Base-by-base conservation (phyloP, 1,284 basidiomycete genomes). In the Rhodotorula sp. region DNA sequence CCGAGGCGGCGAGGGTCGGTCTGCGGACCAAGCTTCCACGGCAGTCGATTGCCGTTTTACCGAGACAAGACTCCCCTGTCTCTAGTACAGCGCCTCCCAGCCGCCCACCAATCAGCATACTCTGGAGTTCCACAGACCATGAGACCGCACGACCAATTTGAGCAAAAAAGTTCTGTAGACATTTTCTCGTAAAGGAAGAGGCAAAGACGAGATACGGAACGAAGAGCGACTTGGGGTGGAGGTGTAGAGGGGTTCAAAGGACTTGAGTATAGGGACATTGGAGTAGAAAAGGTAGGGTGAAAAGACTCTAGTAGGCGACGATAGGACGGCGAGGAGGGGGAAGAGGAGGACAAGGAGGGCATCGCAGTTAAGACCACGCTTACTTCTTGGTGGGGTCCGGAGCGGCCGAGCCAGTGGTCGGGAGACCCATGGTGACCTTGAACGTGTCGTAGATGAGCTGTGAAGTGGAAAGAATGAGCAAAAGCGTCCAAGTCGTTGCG, bases 391-490 rank as follows among this genome's bases (percentile, higher is more conserved):
- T 51, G 18, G 65, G 65, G 30, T 48, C 60, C 17, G 64, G 44
- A 7, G 64, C 29, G 33, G 75, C 67, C 42, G 72, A 62, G 48
- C 76, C 76, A 44, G 75, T 77, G 56, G 76, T 75, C 26, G 75
- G 76, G 54, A 76, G 74, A 58, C 74, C 74, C 54, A 73, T 63
- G 42, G 67, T 66, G 54, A 68, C 72, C 70, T 77, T 77, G 71
- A 75, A 75, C 24, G 72, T 71, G 68, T 77, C 78, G 74, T 79
- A 79, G 60, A 78, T 77, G 69, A 66, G 59, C 64, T 64, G 54
- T 15, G 42, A 18, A 8, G 29, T 6, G 30, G 14, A 7, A 18
- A 15, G 7, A 37, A 15, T 37, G 29, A 22, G 29, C 17, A 22
- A 14, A n/a, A 46, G n/a, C 44, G 6, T 24, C 6, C 33, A 15